A percentile compares a stretch with the other conserved stretches of the same genome.
These are phyloP conservation scores for Apiospora marii DNA, from an alignment of 2,329 filamentous ascomycete genomes.

Conservation along the genomic window DNA sequence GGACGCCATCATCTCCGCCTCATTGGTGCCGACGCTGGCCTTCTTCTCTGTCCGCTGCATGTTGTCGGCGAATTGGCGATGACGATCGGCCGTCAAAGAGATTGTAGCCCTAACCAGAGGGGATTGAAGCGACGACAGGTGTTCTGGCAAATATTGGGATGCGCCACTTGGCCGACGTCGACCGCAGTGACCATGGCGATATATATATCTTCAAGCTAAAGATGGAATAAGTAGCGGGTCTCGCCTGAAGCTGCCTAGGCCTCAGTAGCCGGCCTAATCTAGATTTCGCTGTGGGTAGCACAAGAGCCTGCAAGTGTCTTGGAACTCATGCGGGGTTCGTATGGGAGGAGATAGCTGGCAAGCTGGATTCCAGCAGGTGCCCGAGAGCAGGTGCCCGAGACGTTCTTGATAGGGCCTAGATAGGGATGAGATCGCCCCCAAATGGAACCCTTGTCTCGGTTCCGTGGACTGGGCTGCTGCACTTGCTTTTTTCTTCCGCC, in stretches of 20 bases:
- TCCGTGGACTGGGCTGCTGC: neutral
- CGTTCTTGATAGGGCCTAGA: conserved; percentile 6
- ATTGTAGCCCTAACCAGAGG: neutral
- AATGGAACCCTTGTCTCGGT: neutral
- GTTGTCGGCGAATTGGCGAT: neutral
- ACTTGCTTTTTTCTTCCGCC: neutral
- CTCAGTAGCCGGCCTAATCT: neutral
- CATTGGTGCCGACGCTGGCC: neutral
- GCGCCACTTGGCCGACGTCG: neutral
- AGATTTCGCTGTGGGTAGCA: neutral
- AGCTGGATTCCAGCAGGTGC: neutral
- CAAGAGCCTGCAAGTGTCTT: neutral
- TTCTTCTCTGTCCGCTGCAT: neutral
- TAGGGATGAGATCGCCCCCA: conserved; percentile 12
- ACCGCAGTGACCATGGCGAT: neutral
- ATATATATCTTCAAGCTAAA: neutral
- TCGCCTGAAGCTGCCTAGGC: neutral
- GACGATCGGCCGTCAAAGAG: neutral
- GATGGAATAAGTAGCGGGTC: neutral
- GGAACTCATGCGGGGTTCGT: neutral
- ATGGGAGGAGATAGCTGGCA: neutral
- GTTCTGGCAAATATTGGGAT: neutral
- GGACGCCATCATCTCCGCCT: neutral
- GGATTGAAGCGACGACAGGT: neutral
- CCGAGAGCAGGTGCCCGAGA: neutral